Base-by-base conservation (phyloP, 352 stramenopile species). In the Phytophthora macrochlamydospora region DNA sequence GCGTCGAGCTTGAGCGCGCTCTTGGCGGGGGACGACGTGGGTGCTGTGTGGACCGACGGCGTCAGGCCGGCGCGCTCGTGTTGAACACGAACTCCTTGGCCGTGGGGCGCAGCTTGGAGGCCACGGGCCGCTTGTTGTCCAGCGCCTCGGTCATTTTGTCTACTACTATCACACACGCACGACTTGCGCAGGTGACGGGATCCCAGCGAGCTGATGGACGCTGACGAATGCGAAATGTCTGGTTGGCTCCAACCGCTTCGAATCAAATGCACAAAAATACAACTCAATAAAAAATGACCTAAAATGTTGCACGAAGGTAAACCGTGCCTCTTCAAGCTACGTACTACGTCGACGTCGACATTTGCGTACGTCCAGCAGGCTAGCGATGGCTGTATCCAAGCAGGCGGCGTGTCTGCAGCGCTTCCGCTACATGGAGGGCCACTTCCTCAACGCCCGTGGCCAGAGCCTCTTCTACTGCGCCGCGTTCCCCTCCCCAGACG, bases 51-150 rank as follows among this genome's bases (percentile, higher is more conserved):
- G 0, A 38, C 30, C 14, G 68, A 45, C 1, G 83, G 83, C 43
- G 75, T 89, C 81, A 92, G 8, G 48, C 69, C 0, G 83, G 76
- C 7, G 83, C 81, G 13, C 55, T 52, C n/a, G 69, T 60, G 69
- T 81, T 89, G 52, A 92, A 86, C 8, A 92, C 81, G 53, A 92
- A 92, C 49, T 65, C 76, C 62, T 87, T 89, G 45, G 81, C 83
- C 5, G 73, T 73, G 29, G 83, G 71, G 48, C 84, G 81, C 38
- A 90, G 72, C 74, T 88, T 91, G 50, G 83, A 78, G 30, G 28
- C 44, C 38, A 14, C 38, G 18, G 38, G 3, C 37, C 57, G 48
- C 33, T 59, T 61, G 8, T 68, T 56, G 30, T 53, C 46, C 37
- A 50, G 62, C 30, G 68, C 58, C 69, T 76, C 68, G 7, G 64